Percentiles rank a stretch among this genome's conserved stretches.
These are phyloP conservation scores for Arxiozyma slooffiae DNA, from an alignment of 1,139 yeast genomes.

Conservation along the genomic window DNA sequence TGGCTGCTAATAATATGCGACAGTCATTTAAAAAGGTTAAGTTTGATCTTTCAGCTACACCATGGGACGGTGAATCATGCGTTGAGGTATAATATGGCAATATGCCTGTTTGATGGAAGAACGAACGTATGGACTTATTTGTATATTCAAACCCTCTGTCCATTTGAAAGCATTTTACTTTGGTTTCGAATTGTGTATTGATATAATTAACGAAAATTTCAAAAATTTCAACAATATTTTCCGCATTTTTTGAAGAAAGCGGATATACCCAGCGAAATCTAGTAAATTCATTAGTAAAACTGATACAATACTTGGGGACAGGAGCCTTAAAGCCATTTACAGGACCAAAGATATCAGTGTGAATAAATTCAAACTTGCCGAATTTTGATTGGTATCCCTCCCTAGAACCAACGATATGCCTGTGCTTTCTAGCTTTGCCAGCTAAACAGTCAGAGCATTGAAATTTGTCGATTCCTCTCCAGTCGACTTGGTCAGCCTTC, in stretches of 20 bases:
- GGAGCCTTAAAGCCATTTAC: background rate
- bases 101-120: conserved; percentile 7
- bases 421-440: conserved; percentile 6
- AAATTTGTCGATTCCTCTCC: background rate
- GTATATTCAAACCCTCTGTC: conserved; percentile 11
- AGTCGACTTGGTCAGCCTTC: background rate
- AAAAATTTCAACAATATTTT: too few species aligned
- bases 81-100: conserved; percentile 5
- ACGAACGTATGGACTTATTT: background rate
- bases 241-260: too few species aligned
- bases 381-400: conserved; percentile 4
- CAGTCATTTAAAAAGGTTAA: conserved; percentile 10
- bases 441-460: conserved; percentile 8
- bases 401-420: conserved; percentile 7
- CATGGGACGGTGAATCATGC: conserved; percentile 8
- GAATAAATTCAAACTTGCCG: conserved; percentile 6
- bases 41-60: conserved; percentile 12
- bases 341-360: conserved; percentile 10
- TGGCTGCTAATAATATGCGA: conserved; percentile 5
- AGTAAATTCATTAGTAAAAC: too few species aligned
- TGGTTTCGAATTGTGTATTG: conserved; percentile 2
- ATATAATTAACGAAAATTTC: too few species aligned
- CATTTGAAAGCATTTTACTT: conserved; percentile 6
- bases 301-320: too few species aligned
- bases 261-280: too few species aligned